Percentiles rank a stretch among this genome's conserved stretches.
Conservation (phyloP, 306 rosid genomes). For the Glycine latifolia region DNA sequence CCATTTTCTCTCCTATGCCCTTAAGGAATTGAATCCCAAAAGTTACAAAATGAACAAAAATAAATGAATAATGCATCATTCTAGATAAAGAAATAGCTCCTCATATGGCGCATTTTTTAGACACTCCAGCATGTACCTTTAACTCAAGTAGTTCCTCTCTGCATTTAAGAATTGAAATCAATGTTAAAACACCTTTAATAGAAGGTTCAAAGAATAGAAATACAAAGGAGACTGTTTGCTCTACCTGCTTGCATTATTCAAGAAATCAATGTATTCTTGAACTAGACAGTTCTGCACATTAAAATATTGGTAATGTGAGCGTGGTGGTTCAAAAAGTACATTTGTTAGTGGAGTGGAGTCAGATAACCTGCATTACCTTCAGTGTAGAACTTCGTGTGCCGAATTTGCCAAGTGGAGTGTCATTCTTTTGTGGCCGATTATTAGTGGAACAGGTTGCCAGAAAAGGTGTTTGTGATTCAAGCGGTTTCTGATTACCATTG, state of each 20-base stretch:
- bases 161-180: slow-evolving; percentile 44
- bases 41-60: slow-evolving; percentile 20
- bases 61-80: neutral
- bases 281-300: slow-evolving; percentile 66
- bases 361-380: slow-evolving; percentile 59
- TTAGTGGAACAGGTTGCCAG: slow-evolving; percentile 45
- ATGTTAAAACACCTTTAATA: slow-evolving; percentile 33
- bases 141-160: slow-evolving; percentile 82
- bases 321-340: slow-evolving; percentile 17
- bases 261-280: slow-evolving; percentile 78
- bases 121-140: slow-evolving; percentile 60
- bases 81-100: neutral
- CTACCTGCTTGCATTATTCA: slow-evolving; percentile 90
- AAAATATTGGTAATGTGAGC: slow-evolving; percentile 38
- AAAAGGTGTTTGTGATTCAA: slow-evolving; percentile 56
- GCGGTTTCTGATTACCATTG: slow-evolving; percentile 49
- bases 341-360: slow-evolving; percentile 6
- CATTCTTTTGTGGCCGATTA: slow-evolving; percentile 43
- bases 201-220: slow-evolving; percentile 19
- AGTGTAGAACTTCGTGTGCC: slow-evolving; percentile 62
- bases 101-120: slow-evolving; percentile 14
- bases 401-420: slow-evolving; percentile 79
- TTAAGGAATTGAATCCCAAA: slow-evolving; percentile 42
- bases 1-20: slow-evolving; percentile 90
- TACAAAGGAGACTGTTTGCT: neutral